Conservation (phyloP, 2,329 filamentous ascomycete species). For the Aspergillus tanneri region DNA sequence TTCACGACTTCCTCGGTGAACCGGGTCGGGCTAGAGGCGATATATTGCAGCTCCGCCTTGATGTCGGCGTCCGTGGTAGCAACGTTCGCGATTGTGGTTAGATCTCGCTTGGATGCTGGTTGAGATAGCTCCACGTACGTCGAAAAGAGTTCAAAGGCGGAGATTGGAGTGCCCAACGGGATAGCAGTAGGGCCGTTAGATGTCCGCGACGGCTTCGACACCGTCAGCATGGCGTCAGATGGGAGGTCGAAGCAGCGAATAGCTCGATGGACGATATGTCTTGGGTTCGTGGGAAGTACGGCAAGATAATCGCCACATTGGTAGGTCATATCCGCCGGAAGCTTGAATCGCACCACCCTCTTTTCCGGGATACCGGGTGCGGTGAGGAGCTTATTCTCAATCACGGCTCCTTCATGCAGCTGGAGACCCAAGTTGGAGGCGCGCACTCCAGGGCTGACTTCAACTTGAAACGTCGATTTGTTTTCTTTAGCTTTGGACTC, state of each 20-base stretch:
- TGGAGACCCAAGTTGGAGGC: slow-evolving; percentile 62
- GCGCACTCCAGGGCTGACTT: slow-evolving; percentile 54
- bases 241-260: slow-evolving; percentile 65
- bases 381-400: slow-evolving; percentile 55
- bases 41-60: slow-evolving; percentile 41
- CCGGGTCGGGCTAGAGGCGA: slow-evolving; percentile 30
- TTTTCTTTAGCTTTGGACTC: slow-evolving; percentile 13
- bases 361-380: slow-evolving; percentile 56
- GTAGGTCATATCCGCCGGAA: slow-evolving; percentile 67
- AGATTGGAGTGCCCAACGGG: slow-evolving; percentile 57
- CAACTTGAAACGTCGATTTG: slow-evolving; percentile 47
- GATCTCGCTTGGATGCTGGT: slow-evolving; percentile 66
- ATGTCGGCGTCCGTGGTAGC: slow-evolving; percentile 50
- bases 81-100: slow-evolving; percentile 48
- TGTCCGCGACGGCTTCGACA: slow-evolving; percentile 54
- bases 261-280: slow-evolving; percentile 60
- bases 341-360: slow-evolving; percentile 64
- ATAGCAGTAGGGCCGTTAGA: slow-evolving; percentile 39
- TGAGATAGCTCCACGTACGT: slow-evolving; percentile 72
- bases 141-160: slow-evolving; percentile 63
- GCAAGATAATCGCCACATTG: slow-evolving; percentile 74
- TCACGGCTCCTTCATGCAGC: slow-evolving; percentile 60
- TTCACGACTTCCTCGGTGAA: slow-evolving; percentile 52
- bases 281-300: slow-evolving; percentile 68
- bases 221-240: slow-evolving; percentile 66